Conservation (phyloP, 306 rosid genomes). For the Glycine latifolia region DNA sequence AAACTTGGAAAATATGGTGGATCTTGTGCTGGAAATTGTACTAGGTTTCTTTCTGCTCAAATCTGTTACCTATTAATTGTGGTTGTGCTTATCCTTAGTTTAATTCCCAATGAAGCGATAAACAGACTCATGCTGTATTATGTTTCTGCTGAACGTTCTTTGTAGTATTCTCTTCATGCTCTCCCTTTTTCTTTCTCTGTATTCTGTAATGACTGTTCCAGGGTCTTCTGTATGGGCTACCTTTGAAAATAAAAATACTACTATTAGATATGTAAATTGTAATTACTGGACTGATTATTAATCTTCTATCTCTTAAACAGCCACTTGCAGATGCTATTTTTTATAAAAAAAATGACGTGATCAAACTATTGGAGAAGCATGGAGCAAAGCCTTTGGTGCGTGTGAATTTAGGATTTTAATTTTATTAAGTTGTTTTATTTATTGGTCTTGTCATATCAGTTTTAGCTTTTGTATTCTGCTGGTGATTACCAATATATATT, state of each 20-base stretch:
- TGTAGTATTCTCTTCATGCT: conserved; percentile 8
- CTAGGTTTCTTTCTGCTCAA: conserved; percentile 18
- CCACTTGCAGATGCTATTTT: conserved; percentile 92
- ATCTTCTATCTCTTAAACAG: conserved; percentile 58
- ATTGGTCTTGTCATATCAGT: conserved; percentile 32
- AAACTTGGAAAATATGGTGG: conserved; percentile 3
- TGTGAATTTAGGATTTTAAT: conserved; percentile 43
- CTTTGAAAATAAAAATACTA: conserved; percentile 4
- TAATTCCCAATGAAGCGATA: conserved; percentile 9
- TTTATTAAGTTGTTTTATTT: conserved; percentile 46
- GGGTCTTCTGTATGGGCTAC: conserved; percentile 33
- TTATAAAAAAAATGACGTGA: conserved; percentile 75
- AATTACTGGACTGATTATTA: conserved; percentile 30
- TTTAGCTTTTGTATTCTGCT: conserved; percentile 38
- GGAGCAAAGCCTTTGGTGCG: conserved; percentile 94
- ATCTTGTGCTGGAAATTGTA: conserved; percentile 15
- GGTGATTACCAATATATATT: conserved; percentile 24
- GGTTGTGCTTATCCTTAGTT: conserved; percentile 18
- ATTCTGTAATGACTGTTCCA: not conserved
- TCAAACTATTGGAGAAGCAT: conserved; percentile 81
- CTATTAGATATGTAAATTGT: not conserved
- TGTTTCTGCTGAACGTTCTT: not conserved
- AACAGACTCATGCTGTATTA: conserved; percentile 6
- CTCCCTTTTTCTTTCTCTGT: conserved; percentile 6
- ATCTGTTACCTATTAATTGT: not conserved